A percentile compares a stretch with the other conserved stretches of the same genome.
These are phyloP conservation scores for Candida labiduridarum DNA, from an alignment of 1,139 yeast species.

Conservation along the genomic window DNA sequence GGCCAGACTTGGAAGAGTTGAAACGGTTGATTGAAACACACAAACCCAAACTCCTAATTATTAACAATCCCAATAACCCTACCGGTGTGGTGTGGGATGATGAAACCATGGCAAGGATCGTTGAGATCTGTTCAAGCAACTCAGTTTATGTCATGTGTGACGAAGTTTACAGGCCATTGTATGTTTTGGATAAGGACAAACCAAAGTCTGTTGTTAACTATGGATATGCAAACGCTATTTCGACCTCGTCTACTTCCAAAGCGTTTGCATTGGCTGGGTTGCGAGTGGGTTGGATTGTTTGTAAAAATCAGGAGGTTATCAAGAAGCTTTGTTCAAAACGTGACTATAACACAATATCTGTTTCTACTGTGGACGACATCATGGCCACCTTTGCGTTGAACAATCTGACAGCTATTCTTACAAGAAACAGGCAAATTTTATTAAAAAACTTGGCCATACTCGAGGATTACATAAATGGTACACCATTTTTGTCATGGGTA, in stretches of 20 bases:
- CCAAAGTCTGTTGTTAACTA: conserved; percentile 43
- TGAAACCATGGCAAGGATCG: conserved; percentile 34
- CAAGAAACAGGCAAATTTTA: conserved; percentile 43
- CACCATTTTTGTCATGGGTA: conserved; percentile 37
- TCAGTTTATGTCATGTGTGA: conserved; percentile 48
- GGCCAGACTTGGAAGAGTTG: conserved; percentile 40
- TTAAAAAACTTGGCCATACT: conserved; percentile 35
- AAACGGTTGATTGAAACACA: conserved; percentile 26
- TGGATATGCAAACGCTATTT: conserved; percentile 45
- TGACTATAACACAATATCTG: conserved; percentile 56
- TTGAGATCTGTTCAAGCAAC: conserved; percentile 36
- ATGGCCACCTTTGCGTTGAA: conserved; percentile 47
- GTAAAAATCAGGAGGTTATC: conserved; percentile 32
- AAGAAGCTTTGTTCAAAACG: conserved; percentile 41
- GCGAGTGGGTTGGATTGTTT: conserved; percentile 56
- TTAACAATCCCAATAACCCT: conserved; percentile 61
- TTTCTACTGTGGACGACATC: conserved; percentile 52
- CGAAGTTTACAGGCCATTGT: conserved; percentile 60
- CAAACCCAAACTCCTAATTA: conserved; percentile 47
- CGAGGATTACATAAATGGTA: conserved; percentile 31
- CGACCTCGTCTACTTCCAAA: conserved; percentile 57
- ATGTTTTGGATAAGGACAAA: conserved; percentile 32
- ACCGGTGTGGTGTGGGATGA: conserved; percentile 51
- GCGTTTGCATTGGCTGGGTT: conserved; percentile 60
- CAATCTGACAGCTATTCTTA: conserved; percentile 34